phyloP scores from a whole-genome alignment of 192 early-diverging fungal species.

The Gamsiella multidivaricata region DNA sequence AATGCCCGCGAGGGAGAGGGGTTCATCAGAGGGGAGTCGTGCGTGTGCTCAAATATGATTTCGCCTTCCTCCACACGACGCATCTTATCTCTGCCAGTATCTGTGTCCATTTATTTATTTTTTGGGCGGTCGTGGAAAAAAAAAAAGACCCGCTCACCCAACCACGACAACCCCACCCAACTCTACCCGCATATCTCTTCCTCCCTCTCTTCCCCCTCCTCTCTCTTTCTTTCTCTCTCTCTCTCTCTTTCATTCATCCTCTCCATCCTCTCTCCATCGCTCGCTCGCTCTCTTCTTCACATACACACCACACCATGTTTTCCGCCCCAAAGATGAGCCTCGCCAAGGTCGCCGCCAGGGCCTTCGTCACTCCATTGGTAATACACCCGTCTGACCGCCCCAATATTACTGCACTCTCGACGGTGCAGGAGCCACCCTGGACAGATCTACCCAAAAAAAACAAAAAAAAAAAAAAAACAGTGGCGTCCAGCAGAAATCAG shows the following conservation, averaged over 20 bases:
- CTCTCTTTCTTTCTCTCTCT: not conserved
- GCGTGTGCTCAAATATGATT: not conserved
- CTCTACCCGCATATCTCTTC: not conserved
- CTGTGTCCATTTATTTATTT: too few relatives aligned
- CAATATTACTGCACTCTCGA: not conserved
- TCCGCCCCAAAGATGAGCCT: conserved; percentile 52
- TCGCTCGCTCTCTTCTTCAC: not conserved
- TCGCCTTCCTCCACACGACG: not conserved
- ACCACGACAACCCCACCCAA: conserved; percentile 5
- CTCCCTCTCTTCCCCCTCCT: not conserved
- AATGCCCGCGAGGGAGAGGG: too few relatives aligned
- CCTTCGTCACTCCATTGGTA: conserved; percentile 49
- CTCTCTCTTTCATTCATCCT: conserved; percentile 4
- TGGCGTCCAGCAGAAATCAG: not conserved
- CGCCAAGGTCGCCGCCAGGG: conserved; percentile 52
- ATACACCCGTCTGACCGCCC: not conserved
- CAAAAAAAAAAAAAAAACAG: not conserved
- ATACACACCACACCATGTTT: conserved; percentile 17
- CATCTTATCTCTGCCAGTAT: conserved; percentile 5
- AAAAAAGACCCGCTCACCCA: not conserved
- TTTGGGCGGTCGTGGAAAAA: conserved; percentile 12
- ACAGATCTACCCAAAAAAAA: conserved; percentile 10
- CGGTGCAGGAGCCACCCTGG: conserved; percentile 9
- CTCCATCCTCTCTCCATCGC: not conserved
- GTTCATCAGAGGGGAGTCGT: not conserved